phyloP scores from a whole-genome alignment of 2,329 filamentous ascomycete species.

The Ilyonectria robusta region DNA sequence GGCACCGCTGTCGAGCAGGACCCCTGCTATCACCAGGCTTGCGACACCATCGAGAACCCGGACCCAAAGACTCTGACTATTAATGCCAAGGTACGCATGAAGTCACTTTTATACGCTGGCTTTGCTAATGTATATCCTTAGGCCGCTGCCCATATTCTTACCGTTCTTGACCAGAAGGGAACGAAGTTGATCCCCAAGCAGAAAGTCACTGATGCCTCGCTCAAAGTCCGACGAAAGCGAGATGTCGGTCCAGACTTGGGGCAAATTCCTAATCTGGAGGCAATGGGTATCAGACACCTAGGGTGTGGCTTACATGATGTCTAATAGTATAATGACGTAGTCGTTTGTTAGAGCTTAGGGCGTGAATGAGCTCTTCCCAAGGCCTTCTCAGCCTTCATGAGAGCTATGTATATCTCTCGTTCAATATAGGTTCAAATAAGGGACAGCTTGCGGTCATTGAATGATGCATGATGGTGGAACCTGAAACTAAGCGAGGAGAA shows the following conservation, averaged over 20 bases:
- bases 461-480: too few relatives aligned
- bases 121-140: conserved; percentile 1
- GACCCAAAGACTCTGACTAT: conserved; percentile 51
- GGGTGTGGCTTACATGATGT: conserved; percentile 50
- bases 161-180: conserved; percentile 42
- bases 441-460: too few relatives aligned
- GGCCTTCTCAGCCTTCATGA: too few relatives aligned
- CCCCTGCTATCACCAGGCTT: conserved; percentile 52
- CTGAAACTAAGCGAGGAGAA: too few relatives aligned
- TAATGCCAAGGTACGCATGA: conserved; percentile 41
- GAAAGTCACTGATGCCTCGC: conserved; percentile 30
- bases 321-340: background rate
- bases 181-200: conserved; percentile 46
- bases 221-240: conserved; percentile 33
- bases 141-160: conserved; percentile 63
- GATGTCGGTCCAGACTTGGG: conserved; percentile 36
- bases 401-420: too few relatives aligned
- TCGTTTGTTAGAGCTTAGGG: background rate
- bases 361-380: too few relatives aligned
- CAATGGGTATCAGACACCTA: conserved; percentile 52
- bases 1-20: conserved; percentile 41
- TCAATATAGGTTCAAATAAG: too few relatives aligned
- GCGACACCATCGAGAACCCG: conserved; percentile 55
- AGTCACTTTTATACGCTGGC: rapidly evolving
- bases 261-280: conserved; percentile 52